Base-by-base conservation (phyloP, 2,329 filamentous ascomycete genomes). In the Xylaria arbuscula region DNA sequence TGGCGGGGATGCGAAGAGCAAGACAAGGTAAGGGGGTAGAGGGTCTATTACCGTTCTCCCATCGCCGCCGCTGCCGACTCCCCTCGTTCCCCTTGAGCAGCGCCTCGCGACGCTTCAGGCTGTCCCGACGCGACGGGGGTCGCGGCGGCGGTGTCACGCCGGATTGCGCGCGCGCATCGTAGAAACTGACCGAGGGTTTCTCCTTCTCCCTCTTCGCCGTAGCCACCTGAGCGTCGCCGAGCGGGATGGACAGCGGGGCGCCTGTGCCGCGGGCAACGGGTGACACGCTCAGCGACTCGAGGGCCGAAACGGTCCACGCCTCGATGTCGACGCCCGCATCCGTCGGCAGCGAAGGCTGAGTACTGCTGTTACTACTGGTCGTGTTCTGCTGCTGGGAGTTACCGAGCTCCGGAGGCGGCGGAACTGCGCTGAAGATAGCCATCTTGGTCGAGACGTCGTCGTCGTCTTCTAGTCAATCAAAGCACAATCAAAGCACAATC, bases 81-180 rank as follows among this genome's bases (percentile, higher is more conserved):
- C 95, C 95, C 80, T 98, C 94, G 74, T 97, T 97, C 65, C 95
- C 95, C 82, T 94, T 97, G 38, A 96, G 84, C 61, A 97, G 78
- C 2, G 90, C 88, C 72, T 97, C 93, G 19, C 94, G 89, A 60
- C 87, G 82, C 64, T 82, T 81, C 79, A 85, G 79, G 73, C 85
- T 88, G 70, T 89, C 92, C 78, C 85, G 79, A 38, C 81, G 80
- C 19, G 85, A 85, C 0, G 77, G 83, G 62, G 81, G 86, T 64
- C 82, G 83, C 65, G 80, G 79, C 47, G 78, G 76, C 11, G 76
- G 76, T 55, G 80, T 76, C 3, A 72, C 72, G 19, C 69, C 64
- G 32, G 72, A 71, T 42, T 70, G 72, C 5, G 69, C 62, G 48
- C 74, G 75, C 11, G 76, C 71, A 67, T 76, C 70, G 67, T 76